phyloP scores from a whole-genome alignment of 257 asterid genomes.

The Ocimum tenuiflorum region DNA sequence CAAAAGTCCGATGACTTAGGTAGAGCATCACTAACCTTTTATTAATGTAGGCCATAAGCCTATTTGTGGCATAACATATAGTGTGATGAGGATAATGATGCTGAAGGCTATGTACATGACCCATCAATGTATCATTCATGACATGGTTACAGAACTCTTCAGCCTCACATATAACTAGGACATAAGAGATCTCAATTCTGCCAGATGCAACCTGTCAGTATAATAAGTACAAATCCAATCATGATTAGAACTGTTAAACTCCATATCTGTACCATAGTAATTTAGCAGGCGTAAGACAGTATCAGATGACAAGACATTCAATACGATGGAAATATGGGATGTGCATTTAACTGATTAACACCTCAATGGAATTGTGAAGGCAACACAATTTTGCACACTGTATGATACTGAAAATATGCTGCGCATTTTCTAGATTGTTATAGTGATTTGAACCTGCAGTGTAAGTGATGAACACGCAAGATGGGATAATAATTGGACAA shows the following conservation, averaged over 20 bases:
- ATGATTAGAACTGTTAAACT: slow-evolving; percentile 5
- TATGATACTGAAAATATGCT: not conserved
- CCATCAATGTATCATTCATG: slow-evolving; percentile 41
- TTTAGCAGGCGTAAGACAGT: not conserved
- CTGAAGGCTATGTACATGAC: slow-evolving; percentile 52
- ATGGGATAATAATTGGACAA: not conserved
- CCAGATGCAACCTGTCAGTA: slow-evolving; percentile 52
- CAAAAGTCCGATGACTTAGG: not conserved
- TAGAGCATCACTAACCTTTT: slow-evolving; percentile 48
- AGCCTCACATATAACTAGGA: slow-evolving; percentile 67
- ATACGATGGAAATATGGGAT: slow-evolving; percentile 9
- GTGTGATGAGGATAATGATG: slow-evolving; percentile 69
- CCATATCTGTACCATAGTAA: not conserved
- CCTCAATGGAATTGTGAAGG: slow-evolving; percentile 2
- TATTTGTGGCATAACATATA: slow-evolving; percentile 67
- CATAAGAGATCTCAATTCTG: slow-evolving; percentile 44
- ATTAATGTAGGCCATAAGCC: slow-evolving; percentile 72
- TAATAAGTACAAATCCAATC: slow-evolving; percentile 6
- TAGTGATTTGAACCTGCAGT: not conserved
- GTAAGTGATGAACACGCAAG: not conserved
- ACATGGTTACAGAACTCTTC: slow-evolving; percentile 82
- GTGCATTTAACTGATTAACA: not conserved
- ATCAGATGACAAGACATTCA: not conserved
- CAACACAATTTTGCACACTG: not conserved
- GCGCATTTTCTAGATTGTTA: not conserved